Evolutionary conservation across 306 rosid species (phyloP), one percentile per base, ranked within the genome.

Genomic region (Castanospermum australe): DNA sequence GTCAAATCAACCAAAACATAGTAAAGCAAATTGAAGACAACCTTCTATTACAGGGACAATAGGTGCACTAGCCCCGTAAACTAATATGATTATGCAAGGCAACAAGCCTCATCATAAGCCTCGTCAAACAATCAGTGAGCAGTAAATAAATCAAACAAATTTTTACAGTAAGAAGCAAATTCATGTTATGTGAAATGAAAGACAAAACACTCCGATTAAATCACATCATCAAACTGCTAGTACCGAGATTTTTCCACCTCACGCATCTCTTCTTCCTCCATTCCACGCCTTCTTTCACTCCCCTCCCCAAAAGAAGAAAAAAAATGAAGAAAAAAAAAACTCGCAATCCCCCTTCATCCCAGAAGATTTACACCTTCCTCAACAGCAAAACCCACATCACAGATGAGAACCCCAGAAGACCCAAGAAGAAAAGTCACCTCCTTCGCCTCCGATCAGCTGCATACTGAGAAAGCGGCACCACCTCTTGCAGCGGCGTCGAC

Each of bases 401-500:
- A 15, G n/a, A 72, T 11, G 13, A 36, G 8, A 15, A 0, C 18
- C 32, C 68, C 14, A 24, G 13, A 36, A 62, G 15, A 36, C 33
- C 36, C 32, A 2, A 42, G 5, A 6, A 73, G 12, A 60, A 39
- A 32, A 13, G 32, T 90, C 92, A 89, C 86, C 91, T 85, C 56
- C 82, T 81, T 67, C 87, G 69, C 11, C 96, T 77, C 81, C 99
- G 88, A 85, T 95, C 99, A 38, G 90, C 97, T 6, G 90, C 84
- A 75, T 90, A 91, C 69, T 91, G 97, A 13, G 98, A 74, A 2
- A 95, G 89, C 51, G 98, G 98, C 48, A 93, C 97, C 17, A 95
- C 97, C 84, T 93, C 98, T 71, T 90, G 96, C 81, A 95, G 78
- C 52, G 99, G 97, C 33, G 97, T 94, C 0, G 99, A 89, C 0